Evolutionary conservation across 805 yeast species (phyloP), one percentile per base, ranked within the genome.

Genomic region (Metschnikowia koreensis): DNA sequence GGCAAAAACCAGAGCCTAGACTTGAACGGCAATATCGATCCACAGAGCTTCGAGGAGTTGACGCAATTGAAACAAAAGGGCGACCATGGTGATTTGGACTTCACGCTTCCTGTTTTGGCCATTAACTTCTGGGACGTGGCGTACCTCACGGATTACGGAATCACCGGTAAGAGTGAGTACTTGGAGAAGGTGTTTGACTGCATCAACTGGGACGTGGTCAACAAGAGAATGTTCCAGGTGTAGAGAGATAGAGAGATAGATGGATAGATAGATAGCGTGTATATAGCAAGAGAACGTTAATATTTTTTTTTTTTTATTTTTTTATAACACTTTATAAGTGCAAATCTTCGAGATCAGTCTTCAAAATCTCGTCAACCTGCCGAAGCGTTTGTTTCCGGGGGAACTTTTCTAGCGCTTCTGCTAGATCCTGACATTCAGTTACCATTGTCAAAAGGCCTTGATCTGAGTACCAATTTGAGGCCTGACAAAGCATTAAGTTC

Each of bases 41-140:
- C 79, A 52, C 80, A 77, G 16, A 84, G 82, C 56, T 80, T 71
- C 57, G 77, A 77, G 37, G 69, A 73, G 43, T 68, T 82, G 62
- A 63, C 65, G 42, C 69, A 70, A 34, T 65, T 82, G 50, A 74
- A 74, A 50, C 68, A 76, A 47, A 65, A 75, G 26, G 78, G 78
- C 28, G 61, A 65, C 31, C 53, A 61, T 29, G 69, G 69, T 17
- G 76, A 75, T 38, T 76, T 74, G 58, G 92, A 86, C 66, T 82
- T 79, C 73, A 78, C 83, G 26, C 73, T 91, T 58, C 96, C 94
- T 7, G 70, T 94, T 43, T 76, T 94, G 58, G 87, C 84, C 46
- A 77, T 91, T 57, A 89, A 84, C 68, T 78, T 87, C 59, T 92
- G 97, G 97, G 96, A 93, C 67, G 81, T 84, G 57, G 89, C 97